Evolutionary conservation across 2,329 filamentous ascomycete genomes (phyloP).

Genomic region (Hawksworthiomyces lignivorus): DNA sequence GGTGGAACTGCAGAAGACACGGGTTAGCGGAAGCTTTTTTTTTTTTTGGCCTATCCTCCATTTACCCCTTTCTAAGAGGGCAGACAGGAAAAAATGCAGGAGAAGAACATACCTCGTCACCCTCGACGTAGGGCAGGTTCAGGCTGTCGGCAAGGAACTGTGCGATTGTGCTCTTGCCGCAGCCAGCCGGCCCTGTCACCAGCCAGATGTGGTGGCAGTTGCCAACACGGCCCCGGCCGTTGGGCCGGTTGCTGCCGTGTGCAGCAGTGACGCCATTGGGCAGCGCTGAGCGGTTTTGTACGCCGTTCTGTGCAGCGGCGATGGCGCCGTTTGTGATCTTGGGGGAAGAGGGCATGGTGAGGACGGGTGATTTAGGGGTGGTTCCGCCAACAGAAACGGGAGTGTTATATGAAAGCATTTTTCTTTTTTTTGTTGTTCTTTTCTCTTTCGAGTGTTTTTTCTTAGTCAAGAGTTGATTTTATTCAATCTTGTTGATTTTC

Average conservation of each 20-base stretch:
- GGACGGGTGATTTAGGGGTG: constrained; percentile 1
- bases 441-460: not conserved
- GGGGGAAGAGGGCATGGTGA: constrained; percentile 4
- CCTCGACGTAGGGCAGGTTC: constrained; percentile 64
- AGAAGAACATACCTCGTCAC: constrained; percentile 55
- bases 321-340: not conserved
- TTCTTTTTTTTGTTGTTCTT: not conserved
- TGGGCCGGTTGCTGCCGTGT: not conserved
- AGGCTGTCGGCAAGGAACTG: constrained; percentile 55
- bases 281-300: too few species aligned
- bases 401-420: constrained; percentile 8
- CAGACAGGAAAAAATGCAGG: constrained; percentile 4
- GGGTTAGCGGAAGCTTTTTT: not conserved
- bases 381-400: constrained; percentile 1
- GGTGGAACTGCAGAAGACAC: constrained; percentile 53
- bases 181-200: constrained; percentile 70
- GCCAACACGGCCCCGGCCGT: not conserved
- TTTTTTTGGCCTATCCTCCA: too few species aligned
- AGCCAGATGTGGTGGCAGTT: constrained; percentile 65
- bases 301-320: too few species aligned
- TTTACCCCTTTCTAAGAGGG: constrained; percentile 3
- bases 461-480: not conserved
- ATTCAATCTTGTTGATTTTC: not conserved
- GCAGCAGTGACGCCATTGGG: not conserved
- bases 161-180: constrained; percentile 71